Base-by-base conservation (phyloP, 2,329 filamentous ascomycete genomes). In the Cyclaneusma minus region DNA sequence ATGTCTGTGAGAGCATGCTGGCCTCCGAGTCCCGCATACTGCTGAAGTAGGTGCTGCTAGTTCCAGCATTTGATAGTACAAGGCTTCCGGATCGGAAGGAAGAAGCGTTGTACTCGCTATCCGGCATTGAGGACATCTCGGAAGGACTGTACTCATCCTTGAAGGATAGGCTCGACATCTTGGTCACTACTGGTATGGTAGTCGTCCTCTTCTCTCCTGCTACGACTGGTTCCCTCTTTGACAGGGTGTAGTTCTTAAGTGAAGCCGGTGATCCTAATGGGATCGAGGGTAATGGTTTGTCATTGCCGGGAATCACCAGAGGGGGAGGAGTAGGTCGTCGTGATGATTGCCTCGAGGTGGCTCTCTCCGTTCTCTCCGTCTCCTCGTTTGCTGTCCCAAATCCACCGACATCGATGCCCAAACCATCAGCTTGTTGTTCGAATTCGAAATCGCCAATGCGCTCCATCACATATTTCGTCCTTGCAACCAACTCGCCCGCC, bases 391-490 rank as follows among this genome's bases (percentile, higher is more conserved):
- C 14, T 14, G 16, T 11, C 8, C 21, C 25, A 24, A 31, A 15
- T n/a, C 12, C 49, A 10, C 48, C 51, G 15, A 71, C 47, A 35
- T 72, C 65, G 27, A 75, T 60, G 6, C 62, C 64, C 14, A 79
- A 51, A 16, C 59, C 50, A 20, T 43, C 51, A 35, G 44, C 50
- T 11, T 54, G 55, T 19, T 55, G 45, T 37, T 78, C 70, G 38
- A 85, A 71, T 49, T 93, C 84, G 37, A 93, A 92, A 49, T 93
- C 85, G 12, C 85, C 84, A 35, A 89, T 83, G 33, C 78, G 68
- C 51, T 93, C 84, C 31, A 98, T 77, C 22, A 91, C 72, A 46
- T 70, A 64, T 42, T 83, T 83, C 7, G 85, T 78, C 52, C 85
- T 87, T 5, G 79, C 75, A 12, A 93, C 79, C 49, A 87, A 94